Conservation (phyloP, 352 stramenopile genomes). For the Globisporangium acanthophoron region DNA sequence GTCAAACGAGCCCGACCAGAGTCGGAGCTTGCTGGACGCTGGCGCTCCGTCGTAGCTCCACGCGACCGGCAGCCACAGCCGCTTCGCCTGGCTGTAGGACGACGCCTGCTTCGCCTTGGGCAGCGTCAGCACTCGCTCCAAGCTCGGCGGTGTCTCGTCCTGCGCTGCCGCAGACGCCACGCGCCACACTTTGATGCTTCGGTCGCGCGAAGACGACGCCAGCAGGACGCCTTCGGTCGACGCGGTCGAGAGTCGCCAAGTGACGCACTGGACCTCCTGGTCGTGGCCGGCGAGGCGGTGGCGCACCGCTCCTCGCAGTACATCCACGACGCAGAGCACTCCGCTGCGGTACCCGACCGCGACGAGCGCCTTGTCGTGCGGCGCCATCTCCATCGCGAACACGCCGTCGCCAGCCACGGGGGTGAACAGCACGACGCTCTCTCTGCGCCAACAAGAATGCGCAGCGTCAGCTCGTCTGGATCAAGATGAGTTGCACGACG, state of each 20-base stretch:
- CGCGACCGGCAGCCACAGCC: constrained; percentile 66
- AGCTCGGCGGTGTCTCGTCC: constrained; percentile 3
- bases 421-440: constrained; percentile 32
- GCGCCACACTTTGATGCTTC: constrained; percentile 63
- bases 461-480: too few species aligned
- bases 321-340: constrained; percentile 51
- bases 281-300: constrained; percentile 59
- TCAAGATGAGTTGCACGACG: too few species aligned
- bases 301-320: constrained; percentile 20
- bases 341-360: constrained; percentile 72
- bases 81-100: constrained; percentile 58
- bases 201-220: constrained; percentile 63
- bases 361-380: constrained; percentile 42
- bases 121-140: constrained; percentile 34
- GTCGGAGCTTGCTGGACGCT: constrained; percentile 11
- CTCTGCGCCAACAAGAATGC: constrained; percentile 14
- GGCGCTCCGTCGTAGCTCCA: constrained; percentile 28
- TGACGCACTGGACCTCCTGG: constrained; percentile 59
- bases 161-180: neutral
- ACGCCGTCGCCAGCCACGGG: constrained; percentile 51
- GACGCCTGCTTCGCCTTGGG: constrained; percentile 61
- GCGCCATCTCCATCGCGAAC: constrained; percentile 46
- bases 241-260: constrained; percentile 22
- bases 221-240: constrained; percentile 22
- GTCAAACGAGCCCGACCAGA: constrained; percentile 72